These are phyloP conservation scores for Globisporangium barbulae DNA, from an alignment of 352 stramenopile genomes.

Conservation along the genomic window DNA sequence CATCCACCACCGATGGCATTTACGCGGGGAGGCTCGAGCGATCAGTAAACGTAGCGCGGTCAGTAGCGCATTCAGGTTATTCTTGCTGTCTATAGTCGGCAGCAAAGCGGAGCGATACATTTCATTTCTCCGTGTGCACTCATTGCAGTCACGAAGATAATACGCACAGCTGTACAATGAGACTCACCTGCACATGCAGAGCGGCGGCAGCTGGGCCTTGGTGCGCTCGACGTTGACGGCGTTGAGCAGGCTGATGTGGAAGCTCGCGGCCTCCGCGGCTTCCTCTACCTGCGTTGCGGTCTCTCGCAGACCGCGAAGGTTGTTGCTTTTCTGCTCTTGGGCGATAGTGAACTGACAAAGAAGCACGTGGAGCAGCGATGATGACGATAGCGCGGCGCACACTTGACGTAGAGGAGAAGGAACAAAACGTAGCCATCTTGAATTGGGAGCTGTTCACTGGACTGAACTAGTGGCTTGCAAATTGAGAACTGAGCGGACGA, in stretches of 20 bases:
- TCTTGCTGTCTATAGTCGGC: no score
- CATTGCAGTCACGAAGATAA: no score
- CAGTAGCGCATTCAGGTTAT: no score
- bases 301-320: neutral
- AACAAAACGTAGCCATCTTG: neutral
- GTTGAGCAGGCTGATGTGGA: neutral
- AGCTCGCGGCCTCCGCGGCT: neutral
- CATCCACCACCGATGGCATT: no score
- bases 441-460: neutral
- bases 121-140: no score
- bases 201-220: neutral
- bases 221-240: constrained; percentile 2
- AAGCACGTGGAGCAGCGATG: neutral
- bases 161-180: neutral
- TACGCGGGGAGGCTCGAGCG: no score
- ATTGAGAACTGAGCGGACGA: neutral
- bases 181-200: constrained; percentile 2
- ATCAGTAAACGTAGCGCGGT: no score
- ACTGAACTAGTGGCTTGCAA: neutral
- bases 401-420: neutral
- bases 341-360: neutral
- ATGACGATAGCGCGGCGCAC: neutral
- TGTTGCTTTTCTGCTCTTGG: neutral
- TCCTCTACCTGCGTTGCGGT: neutral
- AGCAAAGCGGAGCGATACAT: no score